Evolutionary conservation across 257 asterid genomes (phyloP).

Genomic region (Pogostemon cablin): DNA sequence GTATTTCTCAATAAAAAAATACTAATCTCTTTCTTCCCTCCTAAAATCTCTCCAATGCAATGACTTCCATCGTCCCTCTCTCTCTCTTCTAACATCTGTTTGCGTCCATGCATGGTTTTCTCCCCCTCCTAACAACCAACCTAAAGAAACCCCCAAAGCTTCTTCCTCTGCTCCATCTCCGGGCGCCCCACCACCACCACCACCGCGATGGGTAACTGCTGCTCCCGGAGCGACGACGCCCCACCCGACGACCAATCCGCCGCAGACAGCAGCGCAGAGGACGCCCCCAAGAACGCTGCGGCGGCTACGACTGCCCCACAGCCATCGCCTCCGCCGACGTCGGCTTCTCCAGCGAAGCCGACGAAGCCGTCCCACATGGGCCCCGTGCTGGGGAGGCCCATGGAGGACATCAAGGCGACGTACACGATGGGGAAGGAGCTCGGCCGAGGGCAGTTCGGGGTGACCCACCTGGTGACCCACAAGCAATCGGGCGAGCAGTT

Average conservation of each 20-base stretch:
- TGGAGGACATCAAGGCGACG: slow-evolving; percentile 63
- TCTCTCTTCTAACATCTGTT: slow-evolving; percentile 19
- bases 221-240: slow-evolving; percentile 55
- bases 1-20: not conserved
- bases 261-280: not conserved
- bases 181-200: slow-evolving; percentile 22
- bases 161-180: slow-evolving; percentile 31
- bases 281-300: not conserved
- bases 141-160: slow-evolving; percentile 16
- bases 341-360: slow-evolving; percentile 41
- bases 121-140: slow-evolving; percentile 34
- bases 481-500: slow-evolving; percentile 74
- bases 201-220: slow-evolving; percentile 62
- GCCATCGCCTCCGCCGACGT: slow-evolving; percentile 28
- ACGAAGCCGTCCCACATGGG: slow-evolving; percentile 54
- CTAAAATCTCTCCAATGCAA: slow-evolving; percentile 55
- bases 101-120: slow-evolving; percentile 37
- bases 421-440: slow-evolving; percentile 88
- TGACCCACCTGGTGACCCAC: slow-evolving; percentile 73
- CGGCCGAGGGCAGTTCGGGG: slow-evolving; percentile 91
- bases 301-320: slow-evolving; percentile 28
- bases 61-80: slow-evolving; percentile 34
- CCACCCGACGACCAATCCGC: slow-evolving; percentile 28
- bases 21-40: slow-evolving; percentile 21
- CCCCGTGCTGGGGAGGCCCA: slow-evolving; percentile 78